Evolutionary conservation across 2,329 filamentous ascomycete genomes (phyloP), one percentile per base, ranked within the genome.

Genomic region (Chrysoporthe puriensis): DNA sequence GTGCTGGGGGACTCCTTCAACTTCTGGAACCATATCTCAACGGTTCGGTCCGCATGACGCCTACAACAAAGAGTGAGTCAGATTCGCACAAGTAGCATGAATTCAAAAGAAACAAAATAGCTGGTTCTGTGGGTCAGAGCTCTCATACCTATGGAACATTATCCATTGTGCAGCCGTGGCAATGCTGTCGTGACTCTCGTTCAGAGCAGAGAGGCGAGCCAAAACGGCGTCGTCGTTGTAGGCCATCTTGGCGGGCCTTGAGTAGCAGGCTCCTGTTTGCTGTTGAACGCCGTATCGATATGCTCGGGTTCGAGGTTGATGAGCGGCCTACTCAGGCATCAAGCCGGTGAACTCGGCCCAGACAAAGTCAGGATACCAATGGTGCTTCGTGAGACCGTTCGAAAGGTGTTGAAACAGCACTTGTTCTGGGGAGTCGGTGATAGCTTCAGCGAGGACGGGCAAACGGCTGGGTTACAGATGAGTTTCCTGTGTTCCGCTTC

Each of bases 101-200:
- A 26, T 8, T n/a, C 21, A 13, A 26, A 4, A 63, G 26, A 40
- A 64, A 34, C 59, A 11, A 34, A 36, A 59, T 44, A 44, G 26
- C 58, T 11, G 6, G 32, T 32, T 43, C n/a, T 4, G 44, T 16
- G 54, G 44, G 13, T 46, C 8, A 5, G 44, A 43, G n/a, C 61
- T 69, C 13, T 72, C 78, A 70, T 89, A 97, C 94, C 94, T 91
- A 81, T 99, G 95, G 78, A 99, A 99, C 91, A 99, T 96, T 70
- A 99, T 96, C 96, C 96, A 99, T 89, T 98, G 95, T 67, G 96
- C 94, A 70, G 97, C 94, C 46, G 93, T 95, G 70, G 97, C 88
- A 76, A 99, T 98, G 80, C 94, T 96, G 78, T 99, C 96, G 78
- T 99, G 95, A 13, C 94, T 97, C 81, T 99, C 96, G 80, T 97